Evolutionary conservation across 805 yeast species (phyloP), one percentile per base, ranked within the genome.

Genomic region (Saccharomyces eubayanus): DNA sequence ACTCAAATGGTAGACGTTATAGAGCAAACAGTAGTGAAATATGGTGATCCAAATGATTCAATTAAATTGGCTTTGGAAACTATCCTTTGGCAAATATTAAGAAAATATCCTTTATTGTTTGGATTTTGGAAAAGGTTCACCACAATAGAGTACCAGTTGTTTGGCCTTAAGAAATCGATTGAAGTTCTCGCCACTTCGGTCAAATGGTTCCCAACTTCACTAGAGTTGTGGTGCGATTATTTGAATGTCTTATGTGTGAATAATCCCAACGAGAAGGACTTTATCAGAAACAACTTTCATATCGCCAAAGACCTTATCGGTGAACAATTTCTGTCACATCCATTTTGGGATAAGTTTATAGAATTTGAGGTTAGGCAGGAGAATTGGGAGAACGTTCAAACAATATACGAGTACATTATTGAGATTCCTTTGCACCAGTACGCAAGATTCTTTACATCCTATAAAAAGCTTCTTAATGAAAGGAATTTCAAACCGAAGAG

Each of bases 391-490:
- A 76, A 72, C 40, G 66, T 77, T 3, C 61, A 74, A 2, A 66
- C 68, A 2, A 61, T 81, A 1, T 76, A 84, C 53, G 60, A 76
- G 29, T 71, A 72, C 54, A 69, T 83, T 48, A 67, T 82, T 43
- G 64, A 65, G 45, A 73, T 87, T 2, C 98, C 98, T 0, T 69
- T 92, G 47, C 92, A 92, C 68, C 96, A 90, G 62, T 91, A 89
- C 66, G 85, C 97, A 0, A 82, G 79, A 58, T 92, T 85, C 66
- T 87, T 80, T 62, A 82, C 72, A 64, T 75, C 62, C 69, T 81
- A 63, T 61, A 72, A 55, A 73, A 73, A 57, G 57, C 74, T 56
- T 63, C 55, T 65, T 5, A 40, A 53, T 4, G 54, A 51, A 14
- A 46, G 50, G 16, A 49, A 53, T 14, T 48, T 55, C 11, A 51